Evolutionary conservation across 768 basidiomycete species (phyloP).

Genomic region (Naematelia aurantialba): DNA sequence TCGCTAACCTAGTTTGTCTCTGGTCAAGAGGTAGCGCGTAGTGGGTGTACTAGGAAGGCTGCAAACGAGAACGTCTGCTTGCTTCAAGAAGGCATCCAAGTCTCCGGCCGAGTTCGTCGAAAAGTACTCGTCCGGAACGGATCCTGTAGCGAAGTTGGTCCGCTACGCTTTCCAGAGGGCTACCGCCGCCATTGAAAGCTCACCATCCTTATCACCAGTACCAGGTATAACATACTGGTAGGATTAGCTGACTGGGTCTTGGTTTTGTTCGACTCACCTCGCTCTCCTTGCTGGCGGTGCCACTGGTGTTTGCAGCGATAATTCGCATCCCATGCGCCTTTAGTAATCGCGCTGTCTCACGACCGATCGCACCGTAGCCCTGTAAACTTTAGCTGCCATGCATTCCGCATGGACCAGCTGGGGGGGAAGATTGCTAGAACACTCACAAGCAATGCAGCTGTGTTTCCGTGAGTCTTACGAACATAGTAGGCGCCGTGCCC

Average conservation of each 20-base stretch:
- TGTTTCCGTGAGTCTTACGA: conserved; percentile 31
- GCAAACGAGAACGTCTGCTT: conserved; percentile 40
- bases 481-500: conserved; percentile 18
- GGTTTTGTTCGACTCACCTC: conserved; percentile 26
- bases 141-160: conserved; percentile 24
- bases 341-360: conserved; percentile 46
- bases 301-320: conserved; percentile 48
- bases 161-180: neutral
- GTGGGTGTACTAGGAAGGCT: conserved; percentile 40
- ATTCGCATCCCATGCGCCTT: conserved; percentile 42
- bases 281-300: conserved; percentile 32
- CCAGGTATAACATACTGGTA: conserved; percentile 45
- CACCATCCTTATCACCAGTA: conserved; percentile 47
- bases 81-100: conserved; percentile 36
- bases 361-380: conserved; percentile 47
- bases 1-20: conserved; percentile 39
- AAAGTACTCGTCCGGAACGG: conserved; percentile 42
- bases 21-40: conserved; percentile 36
- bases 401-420: too few relatives aligned
- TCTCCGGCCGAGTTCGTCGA: conserved; percentile 27
- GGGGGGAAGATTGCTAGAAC: neutral
- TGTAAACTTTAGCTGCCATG: too few relatives aligned
- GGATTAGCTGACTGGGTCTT: neutral
- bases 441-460: conserved; percentile 42
- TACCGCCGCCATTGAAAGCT: neutral